phyloP scores from a whole-genome alignment of 306 rosid species.

The Corylus avellana region DNA sequence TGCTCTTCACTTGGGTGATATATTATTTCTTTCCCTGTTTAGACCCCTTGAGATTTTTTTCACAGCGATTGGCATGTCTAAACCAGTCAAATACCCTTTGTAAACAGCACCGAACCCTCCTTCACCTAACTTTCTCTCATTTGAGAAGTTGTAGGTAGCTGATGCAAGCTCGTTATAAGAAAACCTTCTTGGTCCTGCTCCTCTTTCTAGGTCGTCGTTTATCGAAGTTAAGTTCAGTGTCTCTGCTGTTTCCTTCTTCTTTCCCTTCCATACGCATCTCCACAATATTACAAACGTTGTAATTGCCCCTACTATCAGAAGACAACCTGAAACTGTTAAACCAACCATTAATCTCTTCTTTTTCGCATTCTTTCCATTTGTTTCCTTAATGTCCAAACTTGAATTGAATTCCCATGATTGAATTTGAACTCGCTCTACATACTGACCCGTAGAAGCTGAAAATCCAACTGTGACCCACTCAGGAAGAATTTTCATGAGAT shows the following conservation, averaged over 20 bases:
- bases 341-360: not conserved
- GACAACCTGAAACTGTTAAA: not conserved
- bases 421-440: slow-evolving; percentile 29
- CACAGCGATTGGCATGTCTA: slow-evolving; percentile 33
- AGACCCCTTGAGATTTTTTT: slow-evolving; percentile 40
- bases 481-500: slow-evolving; percentile 27
- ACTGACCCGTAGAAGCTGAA: slow-evolving; percentile 36
- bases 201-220: slow-evolving; percentile 18
- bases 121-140: slow-evolving; percentile 41
- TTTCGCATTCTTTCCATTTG: not conserved
- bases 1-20: slow-evolving; percentile 30
- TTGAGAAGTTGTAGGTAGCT: slow-evolving; percentile 43
- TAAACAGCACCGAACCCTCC: slow-evolving; percentile 58
- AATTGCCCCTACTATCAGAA: not conserved
- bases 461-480: slow-evolving; percentile 29
- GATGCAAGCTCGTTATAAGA: slow-evolving; percentile 28
- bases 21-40: slow-evolving; percentile 43
- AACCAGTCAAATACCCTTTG: slow-evolving; percentile 36
- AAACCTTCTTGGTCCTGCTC: slow-evolving; percentile 34
- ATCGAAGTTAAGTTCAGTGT: not conserved
- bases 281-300: not conserved
- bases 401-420: slow-evolving; percentile 32
- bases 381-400: not conserved
- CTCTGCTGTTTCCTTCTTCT: not conserved
- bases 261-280: not conserved